phyloP scores from a whole-genome alignment of 495 filamentous ascomycete genomes.

The Xanthoparmelia taractica region DNA sequence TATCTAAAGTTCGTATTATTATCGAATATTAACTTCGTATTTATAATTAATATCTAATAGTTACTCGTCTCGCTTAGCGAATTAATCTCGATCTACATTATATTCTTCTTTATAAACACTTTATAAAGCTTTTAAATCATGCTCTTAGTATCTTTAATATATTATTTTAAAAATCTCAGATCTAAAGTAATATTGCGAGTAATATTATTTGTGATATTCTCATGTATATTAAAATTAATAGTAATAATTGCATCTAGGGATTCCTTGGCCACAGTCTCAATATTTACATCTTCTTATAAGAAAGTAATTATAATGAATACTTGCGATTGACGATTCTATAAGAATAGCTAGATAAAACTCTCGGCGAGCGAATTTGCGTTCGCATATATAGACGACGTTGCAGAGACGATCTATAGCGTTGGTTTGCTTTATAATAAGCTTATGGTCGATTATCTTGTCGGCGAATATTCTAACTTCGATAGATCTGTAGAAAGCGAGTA shows the following conservation, averaged over 20 bases:
- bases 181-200: slow-evolving; percentile 82
- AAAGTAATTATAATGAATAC: slow-evolving; percentile 92
- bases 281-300: slow-evolving; percentile 98
- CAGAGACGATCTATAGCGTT: slow-evolving; percentile 85
- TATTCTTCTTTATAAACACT: slow-evolving; percentile 95
- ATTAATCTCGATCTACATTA: slow-evolving; percentile 99
- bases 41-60: slow-evolving; percentile 97
- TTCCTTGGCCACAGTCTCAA: slow-evolving; percentile 97
- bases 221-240: slow-evolving; percentile 86
- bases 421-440: slow-evolving; percentile 99
- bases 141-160: slow-evolving; percentile 85
- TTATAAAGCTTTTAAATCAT: slow-evolving; percentile 98
- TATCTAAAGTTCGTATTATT: slow-evolving; percentile 99
- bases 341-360: slow-evolving; percentile 98
- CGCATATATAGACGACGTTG: slow-evolving; percentile 95
- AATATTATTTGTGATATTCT: slow-evolving; percentile 90
- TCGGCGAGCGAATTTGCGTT: slow-evolving; percentile 97
- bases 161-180: slow-evolving; percentile 94
- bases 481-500: slow-evolving; percentile 38
- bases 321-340: slow-evolving; percentile 91
- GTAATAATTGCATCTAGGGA: slow-evolving; percentile 91
- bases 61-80: slow-evolving; percentile 94
- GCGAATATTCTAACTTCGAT: slow-evolving; percentile 95
- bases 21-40: slow-evolving; percentile 95
- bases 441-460: slow-evolving; percentile 98